Evolutionary conservation across 192 early-diverging fungal species (phyloP).

Genomic region (Umbelopsis sp.): DNA sequence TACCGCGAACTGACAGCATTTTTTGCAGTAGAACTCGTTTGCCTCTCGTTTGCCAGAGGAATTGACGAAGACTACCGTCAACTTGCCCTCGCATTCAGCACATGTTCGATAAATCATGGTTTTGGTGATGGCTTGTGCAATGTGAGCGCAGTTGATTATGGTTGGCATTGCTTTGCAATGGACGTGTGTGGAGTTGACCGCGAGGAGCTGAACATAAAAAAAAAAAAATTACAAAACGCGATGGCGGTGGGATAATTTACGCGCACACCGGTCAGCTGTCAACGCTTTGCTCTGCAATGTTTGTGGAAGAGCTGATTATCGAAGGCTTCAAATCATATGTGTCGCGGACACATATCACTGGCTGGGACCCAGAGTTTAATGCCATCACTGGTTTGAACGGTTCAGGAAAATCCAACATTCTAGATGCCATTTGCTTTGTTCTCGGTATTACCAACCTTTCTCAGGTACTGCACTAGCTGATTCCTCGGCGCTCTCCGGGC

Average conservation of each 20-base stretch:
- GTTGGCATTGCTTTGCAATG: not conserved
- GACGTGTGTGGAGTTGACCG: not conserved
- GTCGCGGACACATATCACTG: conserved; percentile 89
- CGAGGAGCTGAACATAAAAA: no score
- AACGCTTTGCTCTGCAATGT: conserved; percentile 52
- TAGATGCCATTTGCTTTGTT: conserved; percentile 99
- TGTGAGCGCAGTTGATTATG: not conserved
- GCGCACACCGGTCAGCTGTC: not conserved
- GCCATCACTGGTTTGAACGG: conserved; percentile 99
- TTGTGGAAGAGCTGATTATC: conserved; percentile 93
- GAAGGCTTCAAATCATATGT: conserved; percentile 99
- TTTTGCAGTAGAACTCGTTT: conserved; percentile 13
- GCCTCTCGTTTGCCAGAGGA: not conserved
- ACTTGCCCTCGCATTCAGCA: not conserved
- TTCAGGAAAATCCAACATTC: conserved; percentile 97
- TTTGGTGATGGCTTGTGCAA: not conserved
- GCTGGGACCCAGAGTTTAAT: conserved; percentile 99
- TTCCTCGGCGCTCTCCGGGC: not conserved
- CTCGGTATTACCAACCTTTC: conserved; percentile 93
- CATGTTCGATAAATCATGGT: conserved; percentile 14
- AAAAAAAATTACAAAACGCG: no score
- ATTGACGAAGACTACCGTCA: not conserved
- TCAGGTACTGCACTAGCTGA: conserved; percentile 65
- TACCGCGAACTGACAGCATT: not conserved
- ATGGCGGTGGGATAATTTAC: not conserved